These are phyloP conservation scores for Coemansia sp. DNA, from an alignment of 192 early-diverging fungal genomes.

Conservation along the genomic window DNA sequence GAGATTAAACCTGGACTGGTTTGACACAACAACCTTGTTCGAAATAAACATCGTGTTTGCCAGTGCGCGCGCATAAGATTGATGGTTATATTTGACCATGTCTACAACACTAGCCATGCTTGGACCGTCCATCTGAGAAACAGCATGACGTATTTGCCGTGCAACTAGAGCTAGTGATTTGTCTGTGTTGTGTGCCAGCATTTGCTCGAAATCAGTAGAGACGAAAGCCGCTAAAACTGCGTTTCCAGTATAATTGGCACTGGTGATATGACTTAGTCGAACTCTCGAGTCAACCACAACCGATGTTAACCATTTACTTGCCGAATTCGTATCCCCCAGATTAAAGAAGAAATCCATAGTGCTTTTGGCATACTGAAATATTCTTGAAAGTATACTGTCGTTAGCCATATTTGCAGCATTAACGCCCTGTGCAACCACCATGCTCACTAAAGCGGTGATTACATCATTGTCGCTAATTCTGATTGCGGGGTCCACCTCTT, in stretches of 20 bases:
- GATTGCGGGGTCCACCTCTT: neutral
- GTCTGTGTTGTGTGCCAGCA: neutral
- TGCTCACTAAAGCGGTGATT: neutral
- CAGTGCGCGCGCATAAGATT: neutral
- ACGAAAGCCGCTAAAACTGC: neutral
- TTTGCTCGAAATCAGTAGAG: neutral
- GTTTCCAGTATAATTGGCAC: neutral
- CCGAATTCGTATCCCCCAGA: neutral
- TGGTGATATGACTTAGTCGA: neutral
- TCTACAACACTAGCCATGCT: slow-evolving; percentile 5
- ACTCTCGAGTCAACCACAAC: neutral
- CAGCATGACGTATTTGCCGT: neutral
- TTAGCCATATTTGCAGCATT: neutral
- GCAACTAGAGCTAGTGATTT: neutral
- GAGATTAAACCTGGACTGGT: slow-evolving; percentile 8
- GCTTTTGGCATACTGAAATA: neutral
- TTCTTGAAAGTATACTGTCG: neutral
- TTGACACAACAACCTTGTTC: slow-evolving; percentile 1
- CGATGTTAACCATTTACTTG: neutral
- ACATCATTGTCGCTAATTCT: slow-evolving; percentile 22
- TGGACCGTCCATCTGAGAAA: neutral
- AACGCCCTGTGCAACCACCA: slow-evolving; percentile 10
- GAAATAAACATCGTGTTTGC: neutral
- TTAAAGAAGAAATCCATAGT: neutral
- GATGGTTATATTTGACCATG: neutral